Evolutionary conservation across 2,329 filamentous ascomycete genomes (phyloP), one percentile per base, ranked within the genome.

Genomic region (Talaromyces rugulosus): DNA sequence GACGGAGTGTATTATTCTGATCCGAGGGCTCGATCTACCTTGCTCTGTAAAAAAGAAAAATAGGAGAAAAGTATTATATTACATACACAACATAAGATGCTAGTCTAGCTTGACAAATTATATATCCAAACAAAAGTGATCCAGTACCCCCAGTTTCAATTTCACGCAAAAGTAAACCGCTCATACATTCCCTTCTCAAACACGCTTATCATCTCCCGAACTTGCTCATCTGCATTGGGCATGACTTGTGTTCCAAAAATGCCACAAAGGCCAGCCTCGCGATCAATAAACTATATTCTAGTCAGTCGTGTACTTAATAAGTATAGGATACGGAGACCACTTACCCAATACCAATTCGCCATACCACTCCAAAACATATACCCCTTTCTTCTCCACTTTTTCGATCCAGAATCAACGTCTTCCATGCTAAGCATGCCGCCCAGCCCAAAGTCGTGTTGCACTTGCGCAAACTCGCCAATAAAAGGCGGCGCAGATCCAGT

Each of bases 381-480:
- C 23, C 60, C 60, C 30, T 58, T 62, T 31, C 60, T 58, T n/a
- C 60, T 58, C 60, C 60, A 62, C 56, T 54, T 62, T 28, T 34
- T 58, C 4, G 12, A 6, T 14, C 5, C 55, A 16, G 30, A 44
- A 58, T 62, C 60, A 9, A 62, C 50, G 31, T 62, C 18, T 30
- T 55, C 60, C 34, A 58, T 34, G 23, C 56, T 62, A 16, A 62
- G 36, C 55, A 62, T 55, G 3, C 60, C 60, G 14, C 33, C 60
- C 16, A 58, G 23, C 18, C 60, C 56, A 62, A 54, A 44, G 7
- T 62, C 56, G 34, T 62, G 57, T 11, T 31, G 34, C 11, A 55
- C 60, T 27, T 62, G 60, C 4, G 56, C 30, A 50, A 62, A 62
- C 7, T 56, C 57, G 28, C 60, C 60, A 16, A 62, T 40, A 54